Evolutionary conservation across 352 stramenopile genomes (phyloP), one percentile per base, ranked within the genome.

Genomic region (Globisporangium rhizosaccharum): DNA sequence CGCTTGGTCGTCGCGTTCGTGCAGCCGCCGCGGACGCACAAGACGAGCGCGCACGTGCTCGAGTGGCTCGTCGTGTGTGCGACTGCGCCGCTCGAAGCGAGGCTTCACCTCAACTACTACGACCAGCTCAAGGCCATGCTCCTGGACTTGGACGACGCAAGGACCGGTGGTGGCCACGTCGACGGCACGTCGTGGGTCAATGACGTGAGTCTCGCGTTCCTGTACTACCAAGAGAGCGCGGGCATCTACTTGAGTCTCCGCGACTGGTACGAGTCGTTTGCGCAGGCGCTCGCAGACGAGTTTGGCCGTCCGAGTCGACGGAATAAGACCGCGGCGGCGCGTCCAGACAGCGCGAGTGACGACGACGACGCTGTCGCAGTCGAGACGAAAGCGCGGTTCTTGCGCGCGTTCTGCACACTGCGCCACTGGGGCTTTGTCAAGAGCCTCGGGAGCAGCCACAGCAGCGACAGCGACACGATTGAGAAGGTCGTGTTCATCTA

Each of bases 401-500:
- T 87, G 12, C 83, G 83, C 36, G 79, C 74, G 7, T 63, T 90
- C 20, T 85, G 77, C 47, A 88, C 78, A 28, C 50, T 94, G 56
- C 72, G 83, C 28, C 75, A 90, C 57, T 90, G 83, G 75, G 82
- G 84, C 2, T 92, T 85, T 52, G 59, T 85, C 47, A 76, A 75
- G 53, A 79, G 66, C 55, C 65, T 72, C 23, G 71, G 82, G 33
- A 41, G 54, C 23, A 70, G 75, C 56, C 66, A 88, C 44, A 66
- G 82, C 45, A 47, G 55, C 15, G 72, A 82, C 45, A 71, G 88
- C 36, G 73, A 89, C 53, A 56, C 74, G 23, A 65, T 92, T n/a
- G 76, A 91, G 59, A 93, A 93, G 63, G 61, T 88, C 14, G 79
- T 93, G 30, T 93, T 93, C 55, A 78, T 93, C 53, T 93, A 75